Evolutionary conservation across 495 filamentous ascomycete genomes (phyloP).

Genomic region (Peziza echinospora): DNA sequence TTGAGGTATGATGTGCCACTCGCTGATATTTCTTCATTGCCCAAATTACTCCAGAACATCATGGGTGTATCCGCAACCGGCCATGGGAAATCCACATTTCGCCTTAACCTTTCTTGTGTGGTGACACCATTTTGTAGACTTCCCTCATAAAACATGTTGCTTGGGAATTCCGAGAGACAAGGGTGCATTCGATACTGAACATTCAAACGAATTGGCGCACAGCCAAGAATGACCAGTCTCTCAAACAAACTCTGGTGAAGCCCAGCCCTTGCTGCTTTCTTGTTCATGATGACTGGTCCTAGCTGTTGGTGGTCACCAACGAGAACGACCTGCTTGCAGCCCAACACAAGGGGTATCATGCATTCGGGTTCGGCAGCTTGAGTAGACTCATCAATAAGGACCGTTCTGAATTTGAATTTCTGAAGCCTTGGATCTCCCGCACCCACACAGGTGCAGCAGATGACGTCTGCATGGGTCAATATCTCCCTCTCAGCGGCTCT

Average conservation of each 20-base stretch:
- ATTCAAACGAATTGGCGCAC: constrained; percentile 78
- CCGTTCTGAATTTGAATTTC: constrained; percentile 94
- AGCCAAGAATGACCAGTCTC: constrained; percentile 80
- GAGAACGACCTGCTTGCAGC: constrained; percentile 94
- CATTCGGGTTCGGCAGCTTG: constrained; percentile 98
- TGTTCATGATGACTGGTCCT: constrained; percentile 99
- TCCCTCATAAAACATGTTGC: constrained; percentile 99
- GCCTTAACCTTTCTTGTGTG: constrained; percentile 62
- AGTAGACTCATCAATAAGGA: constrained; percentile 93
- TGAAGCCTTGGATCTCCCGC: constrained; percentile 86
- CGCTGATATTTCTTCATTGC: constrained; percentile 93
- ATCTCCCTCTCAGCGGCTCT: constrained; percentile 90
- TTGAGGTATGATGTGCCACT: constrained; percentile 97
- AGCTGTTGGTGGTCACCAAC: constrained; percentile 98
- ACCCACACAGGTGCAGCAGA: constrained; percentile 97
- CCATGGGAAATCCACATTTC: constrained; percentile 97
- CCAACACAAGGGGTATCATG: constrained; percentile 94
- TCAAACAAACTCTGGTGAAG: constrained; percentile 96
- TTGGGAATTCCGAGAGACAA: constrained; percentile 91
- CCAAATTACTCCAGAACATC: constrained; percentile 99
- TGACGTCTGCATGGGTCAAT: constrained; percentile 85
- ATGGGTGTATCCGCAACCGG: constrained; percentile 83
- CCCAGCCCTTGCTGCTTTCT: constrained; percentile 95
- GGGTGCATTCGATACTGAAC: constrained; percentile 99
- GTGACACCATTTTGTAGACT: constrained; percentile 95